Evolutionary conservation across 2,329 filamentous ascomycete genomes (phyloP), one percentile per base, ranked within the genome.

Genomic region (Lecanicillium sp.): DNA sequence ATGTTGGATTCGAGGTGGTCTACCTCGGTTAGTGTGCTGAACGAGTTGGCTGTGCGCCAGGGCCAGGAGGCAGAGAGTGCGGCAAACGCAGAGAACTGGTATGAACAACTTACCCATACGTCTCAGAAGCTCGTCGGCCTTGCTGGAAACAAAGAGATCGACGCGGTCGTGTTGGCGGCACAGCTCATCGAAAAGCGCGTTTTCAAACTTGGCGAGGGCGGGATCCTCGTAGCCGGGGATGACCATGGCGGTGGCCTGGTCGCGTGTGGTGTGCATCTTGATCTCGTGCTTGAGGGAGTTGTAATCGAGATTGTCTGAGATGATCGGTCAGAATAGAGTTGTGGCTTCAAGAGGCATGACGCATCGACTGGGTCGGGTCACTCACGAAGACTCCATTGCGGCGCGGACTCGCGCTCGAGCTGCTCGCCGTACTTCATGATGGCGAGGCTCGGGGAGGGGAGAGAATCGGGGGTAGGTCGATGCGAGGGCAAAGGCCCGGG

Each of bases 241-340:
- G 17, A 83, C 75, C 48, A 90, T 80, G 38, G 85, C 84, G 23
- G 72, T 73, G 41, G 82, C 84, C 58, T 86, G 80, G 64, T 84
- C 80, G 37, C 77, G 78, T 11, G 83, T 84, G 2, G 88, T 94
- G 61, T 89, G 79, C 51, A 78, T 78, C 65, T 91, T 93, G 72
- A 94, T 91, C 59, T 87, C 76, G 63, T 87, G 78, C 67, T 94
- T 94, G 54, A 94, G 77, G 41, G 86, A 86, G 64, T 91, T 88
- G 73, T 94, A 94, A 65, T 93, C 88, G 66, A 94, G 81, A 66
- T 94, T 93, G 64, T 90, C 84, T 88, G 36, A n/a, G 6, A 29
- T 5, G 3, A 1, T 12, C 19, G 19, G 23, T 38, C 24, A 48
- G 39, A 42, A 37, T 41, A 11, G 7, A 37, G 35, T 33, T 49